Evolutionary conservation across 2,329 filamentous ascomycete genomes (phyloP), one percentile per base, ranked within the genome.

Genomic region (Leptographium wingfieldii): DNA sequence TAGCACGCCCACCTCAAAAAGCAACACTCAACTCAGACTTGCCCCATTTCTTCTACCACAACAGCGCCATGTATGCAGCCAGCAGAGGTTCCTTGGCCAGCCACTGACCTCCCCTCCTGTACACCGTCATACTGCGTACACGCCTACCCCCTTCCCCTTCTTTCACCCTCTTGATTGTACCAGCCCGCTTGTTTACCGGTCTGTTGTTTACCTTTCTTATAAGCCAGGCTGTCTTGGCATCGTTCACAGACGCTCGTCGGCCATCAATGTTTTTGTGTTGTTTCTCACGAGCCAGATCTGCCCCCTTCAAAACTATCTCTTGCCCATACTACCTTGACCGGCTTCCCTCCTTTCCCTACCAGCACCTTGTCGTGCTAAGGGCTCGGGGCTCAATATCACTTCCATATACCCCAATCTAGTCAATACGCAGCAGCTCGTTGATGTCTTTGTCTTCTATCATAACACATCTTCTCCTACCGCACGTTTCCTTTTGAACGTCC

Each of bases 111-210:
- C 40, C 35, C 14, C 46, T 55, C 56, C 54, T 63, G 63, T 64
- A 59, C 61, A 40, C 58, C 61, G 63, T 64, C 54, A 60, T 64
- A 64, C 63, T 61, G 60, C 58, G 59, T 61, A 63, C 57, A 51
- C 61, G 54, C 38, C 59, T 43, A 14, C 49, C 48, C 48, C 16
- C 27, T 57, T 29, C 49, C 16, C 55, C 19, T 31, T n/a, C 5
- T 16, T 33, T n/a, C 27, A 14, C n/a, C 53, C 33, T 49, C 43
- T 40, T 43, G 40, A 63, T 63, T 62, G 59, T 57, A 60, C 29
- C 58, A 5, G 31, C 16, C 33, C 49, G 49, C 38, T 49, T 62
- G 46, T 57, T 64, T 59, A 64, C 58, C 58, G 61, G 43, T 40
- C 53, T 59, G 31, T 33, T 58, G 56, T 58, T 58, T 58, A 58